These are phyloP conservation scores for Cryptococcus sp. DNA, from an alignment of 1,284 basidiomycete genomes.

Conservation along the genomic window DNA sequence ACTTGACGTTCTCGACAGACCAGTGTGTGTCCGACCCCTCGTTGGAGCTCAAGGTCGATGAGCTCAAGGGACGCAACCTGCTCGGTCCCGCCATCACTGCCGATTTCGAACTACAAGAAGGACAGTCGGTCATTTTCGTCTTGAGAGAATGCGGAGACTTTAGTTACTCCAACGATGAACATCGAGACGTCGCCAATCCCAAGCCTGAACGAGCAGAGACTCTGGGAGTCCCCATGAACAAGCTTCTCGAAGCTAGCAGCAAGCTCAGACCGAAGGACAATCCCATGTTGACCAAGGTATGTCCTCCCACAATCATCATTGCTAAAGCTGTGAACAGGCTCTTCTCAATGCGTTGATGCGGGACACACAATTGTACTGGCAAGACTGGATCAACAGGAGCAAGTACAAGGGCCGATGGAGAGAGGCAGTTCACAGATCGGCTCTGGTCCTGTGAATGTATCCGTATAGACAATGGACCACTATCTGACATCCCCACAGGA, in stretches of 20 bases:
- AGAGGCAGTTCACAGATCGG: constrained; percentile 82
- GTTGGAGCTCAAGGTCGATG: constrained; percentile 58
- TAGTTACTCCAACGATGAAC: constrained; percentile 34
- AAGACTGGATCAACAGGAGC: constrained; percentile 70
- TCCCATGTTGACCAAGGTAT: constrained; percentile 65
- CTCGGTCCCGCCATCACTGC: constrained; percentile 41
- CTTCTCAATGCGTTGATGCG: constrained; percentile 35
- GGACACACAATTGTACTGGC: constrained; percentile 82
- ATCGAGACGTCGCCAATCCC: constrained; percentile 42
- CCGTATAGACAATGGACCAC: constrained; percentile 57
- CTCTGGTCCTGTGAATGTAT: constrained; percentile 61
- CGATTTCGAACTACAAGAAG: constrained; percentile 67
- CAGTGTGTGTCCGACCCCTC: constrained; percentile 59
- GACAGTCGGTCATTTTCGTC: constrained; percentile 81
- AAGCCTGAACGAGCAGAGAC: constrained; percentile 49
- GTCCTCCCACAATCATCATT: constrained; percentile 8
- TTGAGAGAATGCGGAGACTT: constrained; percentile 60
- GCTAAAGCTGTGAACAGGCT: constrained; percentile 9
- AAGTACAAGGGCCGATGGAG: constrained; percentile 87
- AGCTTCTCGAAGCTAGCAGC: constrained; percentile 58
- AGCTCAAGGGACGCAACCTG: constrained; percentile 38
- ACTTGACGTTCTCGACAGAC: constrained; percentile 56
- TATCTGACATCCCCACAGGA: constrained; percentile 22
- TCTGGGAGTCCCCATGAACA: constrained; percentile 59
- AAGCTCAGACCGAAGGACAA: constrained; percentile 61